Percentiles rank a stretch among this genome's conserved stretches.
These are phyloP conservation scores for Cavenderia fasciculata DNA, from an alignment of 78 protist genomes.

Conservation along the genomic window DNA sequence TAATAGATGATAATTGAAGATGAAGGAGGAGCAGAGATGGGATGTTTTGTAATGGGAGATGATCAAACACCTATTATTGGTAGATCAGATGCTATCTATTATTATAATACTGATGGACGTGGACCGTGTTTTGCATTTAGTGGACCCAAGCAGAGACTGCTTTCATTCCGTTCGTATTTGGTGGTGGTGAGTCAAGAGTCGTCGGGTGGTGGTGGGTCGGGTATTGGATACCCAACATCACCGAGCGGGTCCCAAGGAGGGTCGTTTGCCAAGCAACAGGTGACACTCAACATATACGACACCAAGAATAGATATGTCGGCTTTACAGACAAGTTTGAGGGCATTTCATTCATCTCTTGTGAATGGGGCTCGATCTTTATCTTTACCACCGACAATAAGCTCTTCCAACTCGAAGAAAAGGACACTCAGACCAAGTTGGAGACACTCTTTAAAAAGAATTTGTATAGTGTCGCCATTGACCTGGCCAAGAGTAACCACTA, in stretches of 20 bases:
- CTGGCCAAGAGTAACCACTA: constrained; percentile 86
- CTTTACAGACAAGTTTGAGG: constrained; percentile 62
- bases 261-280: constrained; percentile 6
- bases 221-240: not conserved
- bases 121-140: constrained; percentile 80
- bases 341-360: constrained; percentile 58
- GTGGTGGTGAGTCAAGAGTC: constrained; percentile 76
- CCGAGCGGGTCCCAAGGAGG: not conserved
- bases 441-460: constrained; percentile 90
- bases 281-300: constrained; percentile 89
- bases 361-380: constrained; percentile 93
- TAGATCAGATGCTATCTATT: constrained; percentile 69
- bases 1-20: constrained; percentile 38
- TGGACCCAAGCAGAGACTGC: constrained; percentile 54
- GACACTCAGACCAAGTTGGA: constrained; percentile 96
- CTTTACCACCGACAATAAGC: constrained; percentile 62
- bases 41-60: constrained; percentile 59
- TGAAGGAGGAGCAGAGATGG: constrained; percentile 69
- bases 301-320: constrained; percentile 87
- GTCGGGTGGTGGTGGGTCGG: not conserved
- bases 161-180: constrained; percentile 87
- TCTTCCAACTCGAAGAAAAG: constrained; percentile 90
- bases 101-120: constrained; percentile 59
- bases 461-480: constrained; percentile 90
- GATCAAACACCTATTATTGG: constrained; percentile 72